Evolutionary conservation across 2,329 filamentous ascomycete species (phyloP).

Genomic region (Fusarium sublunatum): DNA sequence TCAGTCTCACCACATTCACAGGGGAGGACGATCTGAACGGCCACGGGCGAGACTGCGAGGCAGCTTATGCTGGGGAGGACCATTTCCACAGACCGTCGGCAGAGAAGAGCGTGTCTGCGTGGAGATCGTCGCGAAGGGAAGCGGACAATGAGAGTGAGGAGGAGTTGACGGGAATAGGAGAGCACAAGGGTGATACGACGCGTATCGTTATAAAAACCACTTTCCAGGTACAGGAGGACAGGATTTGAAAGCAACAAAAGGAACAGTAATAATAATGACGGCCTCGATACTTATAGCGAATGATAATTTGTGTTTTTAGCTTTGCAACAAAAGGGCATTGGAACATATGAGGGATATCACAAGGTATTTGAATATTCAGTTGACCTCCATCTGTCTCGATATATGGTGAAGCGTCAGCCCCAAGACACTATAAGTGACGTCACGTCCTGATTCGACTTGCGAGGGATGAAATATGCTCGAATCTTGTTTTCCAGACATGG

Average conservation of each 20-base stretch:
- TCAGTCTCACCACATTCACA: conserved; percentile 47
- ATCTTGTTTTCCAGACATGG: conserved; percentile 15
- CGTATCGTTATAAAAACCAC: conserved; percentile 31
- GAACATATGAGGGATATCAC: not conserved
- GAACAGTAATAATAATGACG: conserved; percentile 17
- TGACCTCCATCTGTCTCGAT: not conserved
- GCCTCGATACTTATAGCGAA: conserved; percentile 29
- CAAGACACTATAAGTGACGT: conserved; percentile 29
- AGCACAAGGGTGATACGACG: conserved; percentile 15
- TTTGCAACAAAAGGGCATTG: not conserved
- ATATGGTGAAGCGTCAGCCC: not conserved
- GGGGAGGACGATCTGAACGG: conserved; percentile 38
- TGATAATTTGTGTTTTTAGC: not conserved
- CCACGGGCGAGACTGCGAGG: conserved; percentile 35
- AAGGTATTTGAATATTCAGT: conserved; percentile 12
- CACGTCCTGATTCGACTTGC: conserved; percentile 1
- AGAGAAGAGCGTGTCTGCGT: conserved; percentile 31
- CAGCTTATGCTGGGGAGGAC: conserved; percentile 33
- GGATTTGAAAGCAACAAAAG: conserved; percentile 28
- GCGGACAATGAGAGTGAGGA: conserved; percentile 38
- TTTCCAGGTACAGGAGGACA: conserved; percentile 30
- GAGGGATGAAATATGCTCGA: not conserved
- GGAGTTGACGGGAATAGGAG: conserved; percentile 30
- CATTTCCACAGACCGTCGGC: conserved; percentile 27
- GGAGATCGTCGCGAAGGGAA: conserved; percentile 16